Conservation (phyloP, 257 asterid species). For the Solanum chmielewskii region DNA sequence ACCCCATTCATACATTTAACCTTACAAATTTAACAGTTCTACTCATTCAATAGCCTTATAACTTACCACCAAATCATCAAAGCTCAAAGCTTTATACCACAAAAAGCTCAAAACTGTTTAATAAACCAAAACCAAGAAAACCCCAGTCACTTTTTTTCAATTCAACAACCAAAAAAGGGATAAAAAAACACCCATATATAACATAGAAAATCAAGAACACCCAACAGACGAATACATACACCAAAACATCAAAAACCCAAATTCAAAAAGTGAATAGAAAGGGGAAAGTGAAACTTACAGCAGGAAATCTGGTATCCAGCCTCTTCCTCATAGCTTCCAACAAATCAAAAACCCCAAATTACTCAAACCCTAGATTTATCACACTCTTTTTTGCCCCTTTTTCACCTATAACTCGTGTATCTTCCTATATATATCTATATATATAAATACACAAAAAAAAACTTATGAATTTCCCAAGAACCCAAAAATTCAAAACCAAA, state of each 20-base stretch:
- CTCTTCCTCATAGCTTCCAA: constrained; percentile 52
- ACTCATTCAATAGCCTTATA: not conserved
- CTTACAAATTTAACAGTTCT: not conserved
- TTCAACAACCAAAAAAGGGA: not conserved
- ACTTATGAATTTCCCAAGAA: not conserved
- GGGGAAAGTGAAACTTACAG: constrained; percentile 27
- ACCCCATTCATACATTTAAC: not conserved
- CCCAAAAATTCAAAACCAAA: not conserved
- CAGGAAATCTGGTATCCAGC: constrained; percentile 79
- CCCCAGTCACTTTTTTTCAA: not conserved
- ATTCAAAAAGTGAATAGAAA: not conserved
- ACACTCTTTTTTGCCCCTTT: not conserved
- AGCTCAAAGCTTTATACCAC: not conserved
- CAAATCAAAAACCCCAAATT: constrained; percentile 2
- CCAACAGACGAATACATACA: not conserved
- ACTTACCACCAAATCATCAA: not conserved
- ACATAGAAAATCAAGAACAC: not conserved
- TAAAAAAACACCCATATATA: not conserved
- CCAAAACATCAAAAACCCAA: not conserved
- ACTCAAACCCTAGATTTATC: constrained; percentile 23
- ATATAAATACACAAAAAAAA: not conserved
- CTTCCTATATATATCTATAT: not conserved
- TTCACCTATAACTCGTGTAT: not conserved
- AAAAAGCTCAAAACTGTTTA: not conserved
- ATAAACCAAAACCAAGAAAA: not conserved